Evolutionary conservation across 176 grass and related monocot species (phyloP).

Genomic region (Musa troglodytarum): DNA sequence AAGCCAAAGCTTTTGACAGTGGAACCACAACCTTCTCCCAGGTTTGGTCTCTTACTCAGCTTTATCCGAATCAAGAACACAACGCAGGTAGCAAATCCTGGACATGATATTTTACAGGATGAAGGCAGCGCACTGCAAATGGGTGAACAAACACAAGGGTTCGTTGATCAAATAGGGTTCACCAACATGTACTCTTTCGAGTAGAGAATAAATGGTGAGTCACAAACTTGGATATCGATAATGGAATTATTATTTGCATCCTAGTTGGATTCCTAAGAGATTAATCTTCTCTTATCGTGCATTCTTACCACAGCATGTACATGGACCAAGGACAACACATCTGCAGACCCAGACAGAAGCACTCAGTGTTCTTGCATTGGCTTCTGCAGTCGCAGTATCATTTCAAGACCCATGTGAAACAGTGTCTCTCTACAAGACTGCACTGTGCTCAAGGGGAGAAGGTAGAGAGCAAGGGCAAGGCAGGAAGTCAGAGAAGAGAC

Average conservation of each 20-base stretch:
- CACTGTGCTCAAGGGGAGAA: neutral
- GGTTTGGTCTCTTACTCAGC: slow-evolving; percentile 1
- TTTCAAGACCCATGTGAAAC: neutral
- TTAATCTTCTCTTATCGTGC: neutral
- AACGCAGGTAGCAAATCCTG: neutral
- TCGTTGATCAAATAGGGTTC: slow-evolving; percentile 4
- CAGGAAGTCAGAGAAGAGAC: neutral
- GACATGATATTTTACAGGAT: neutral
- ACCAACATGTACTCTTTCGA: slow-evolving; percentile 2
- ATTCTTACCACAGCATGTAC: neutral
- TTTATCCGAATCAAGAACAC: neutral
- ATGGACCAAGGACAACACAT: neutral
- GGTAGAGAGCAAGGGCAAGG: neutral
- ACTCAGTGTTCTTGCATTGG: neutral
- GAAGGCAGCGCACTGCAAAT: neutral
- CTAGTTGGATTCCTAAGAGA: too few relatives aligned
- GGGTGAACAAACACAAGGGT: slow-evolving; percentile 7
- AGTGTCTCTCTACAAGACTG: neutral
- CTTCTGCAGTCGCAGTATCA: neutral
- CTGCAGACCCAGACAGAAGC: neutral
- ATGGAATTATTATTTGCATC: too few relatives aligned
- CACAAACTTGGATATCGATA: too few relatives aligned
- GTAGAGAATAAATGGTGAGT: neutral
- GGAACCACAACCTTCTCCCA: slow-evolving; percentile 22
- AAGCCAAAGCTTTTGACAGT: slow-evolving; percentile 6